Base-by-base conservation (phyloP, 1,139 yeast genomes). In the Keqinozyma sinolaborantium region DNA sequence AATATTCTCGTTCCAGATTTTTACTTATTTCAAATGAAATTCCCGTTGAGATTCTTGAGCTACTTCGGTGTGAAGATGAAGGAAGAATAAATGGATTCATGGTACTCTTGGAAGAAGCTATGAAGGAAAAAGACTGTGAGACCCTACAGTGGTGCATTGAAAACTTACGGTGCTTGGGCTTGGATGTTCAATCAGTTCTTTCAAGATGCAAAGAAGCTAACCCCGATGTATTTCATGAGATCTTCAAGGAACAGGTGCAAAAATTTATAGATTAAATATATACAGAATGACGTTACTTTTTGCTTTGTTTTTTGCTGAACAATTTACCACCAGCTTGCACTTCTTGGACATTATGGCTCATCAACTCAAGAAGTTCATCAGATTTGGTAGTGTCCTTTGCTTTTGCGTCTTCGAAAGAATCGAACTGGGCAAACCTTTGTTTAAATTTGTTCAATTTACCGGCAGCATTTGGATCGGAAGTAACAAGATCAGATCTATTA, bases 381-480 rank as follows among this genome's bases (percentile, higher is more conserved):
- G 49, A 50, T 12, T 50, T 46, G 29, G 43, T 40, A 2, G 42
- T 25, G 20, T 30, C 30, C 23, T 34, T 46, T 18, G 24, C 35
- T 20, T 45, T 41, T 23, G 46, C 44, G 14, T 42, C 41, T n/a
- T 40, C 39, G 4, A 43, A 35, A 13, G 42, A 42, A n/a, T 47
- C 56, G 47, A 75, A 83, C 36, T 79, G 64, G 32, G 83, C 63
- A 50, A 73, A 90, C 63, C 77, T 85, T 58, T 80, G 77, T 60
- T 80, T 85, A 73, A 90, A 92, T 61, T 78, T 84, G 57, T 83
- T 85, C 55, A 90, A 66, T 58, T 81, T 83, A 45, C 95, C 96
- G 33, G 88, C 82, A 10, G 94, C 85, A 53, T 79, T 86, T 20
- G 85, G 82, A 56, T 87, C 95, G 24, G 76, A 71, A 25, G 82